These are phyloP conservation scores for Trametes cinnabarina DNA, from an alignment of 768 basidiomycete genomes.

Conservation along the genomic window DNA sequence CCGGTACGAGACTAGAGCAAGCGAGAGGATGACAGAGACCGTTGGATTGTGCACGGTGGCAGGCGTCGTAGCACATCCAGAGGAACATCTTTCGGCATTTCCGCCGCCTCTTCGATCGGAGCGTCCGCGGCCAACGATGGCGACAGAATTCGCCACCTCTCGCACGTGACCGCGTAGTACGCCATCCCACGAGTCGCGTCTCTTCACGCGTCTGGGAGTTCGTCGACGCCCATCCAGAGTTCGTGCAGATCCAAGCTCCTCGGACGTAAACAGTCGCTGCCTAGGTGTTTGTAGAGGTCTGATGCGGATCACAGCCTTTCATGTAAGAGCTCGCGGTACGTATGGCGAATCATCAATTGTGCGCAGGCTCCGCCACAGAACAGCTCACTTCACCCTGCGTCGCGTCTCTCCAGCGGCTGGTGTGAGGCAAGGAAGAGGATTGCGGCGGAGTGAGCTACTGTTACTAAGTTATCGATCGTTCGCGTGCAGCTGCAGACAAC, in stretches of 20 bases:
- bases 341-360: no score
- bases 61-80: no score
- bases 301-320: not conserved
- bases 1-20: not conserved
- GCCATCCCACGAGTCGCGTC: not conserved
- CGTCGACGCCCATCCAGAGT: no score
- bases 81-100: not conserved
- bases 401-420: no score
- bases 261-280: no score
- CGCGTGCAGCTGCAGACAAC: not conserved
- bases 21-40: not conserved
- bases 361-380: no score
- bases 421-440: no score
- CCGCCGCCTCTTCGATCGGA: not conserved
- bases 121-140: conserved; percentile 14
- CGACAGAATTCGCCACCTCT: conserved; percentile 21
- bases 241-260: no score
- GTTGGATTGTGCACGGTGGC: not conserved
- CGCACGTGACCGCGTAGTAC: conserved; percentile 17
- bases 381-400: no score
- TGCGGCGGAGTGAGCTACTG: not conserved
- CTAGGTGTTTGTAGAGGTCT: no score
- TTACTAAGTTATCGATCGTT: not conserved
- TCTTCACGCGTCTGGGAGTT: not conserved
- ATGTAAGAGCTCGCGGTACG: not conserved